phyloP scores from a whole-genome alignment of 768 basidiomycete genomes.

The Boletus sensibilis region DNA sequence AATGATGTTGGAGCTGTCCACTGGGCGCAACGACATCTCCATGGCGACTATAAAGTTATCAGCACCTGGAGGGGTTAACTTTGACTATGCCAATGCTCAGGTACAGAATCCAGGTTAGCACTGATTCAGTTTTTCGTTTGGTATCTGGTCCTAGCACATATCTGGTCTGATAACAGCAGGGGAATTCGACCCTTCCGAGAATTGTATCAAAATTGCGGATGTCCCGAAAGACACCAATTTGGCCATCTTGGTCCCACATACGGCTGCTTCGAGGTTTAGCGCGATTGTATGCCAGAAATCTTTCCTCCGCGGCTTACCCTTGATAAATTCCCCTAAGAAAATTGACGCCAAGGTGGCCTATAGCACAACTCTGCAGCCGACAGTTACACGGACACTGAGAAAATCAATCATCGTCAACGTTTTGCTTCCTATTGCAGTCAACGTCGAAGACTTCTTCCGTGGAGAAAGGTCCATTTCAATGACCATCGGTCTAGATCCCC shows the following conservation, averaged over 20 bases:
- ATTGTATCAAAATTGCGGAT: constrained; percentile 47
- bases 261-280: constrained; percentile 58
- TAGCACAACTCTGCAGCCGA: constrained; percentile 52
- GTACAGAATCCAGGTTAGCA: constrained; percentile 37
- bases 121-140: constrained; percentile 9
- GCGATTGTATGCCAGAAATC: constrained; percentile 50
- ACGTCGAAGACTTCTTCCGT: constrained; percentile 96
- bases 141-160: constrained; percentile 1
- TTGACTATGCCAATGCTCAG: constrained; percentile 41
- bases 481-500: constrained; percentile 1
- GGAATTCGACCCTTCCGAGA: constrained; percentile 39
- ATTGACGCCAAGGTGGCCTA: constrained; percentile 70
- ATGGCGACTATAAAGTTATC: constrained; percentile 53
- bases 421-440: constrained; percentile 82
- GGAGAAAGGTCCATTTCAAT: constrained; percentile 56
- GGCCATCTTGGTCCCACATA: constrained; percentile 61
- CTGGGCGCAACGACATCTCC: constrained; percentile 66
- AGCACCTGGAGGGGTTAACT: constrained; percentile 54
- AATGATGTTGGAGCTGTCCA: constrained; percentile 56
- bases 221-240: constrained; percentile 46
- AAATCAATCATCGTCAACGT: constrained; percentile 59
- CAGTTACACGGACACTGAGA: constrained; percentile 51
- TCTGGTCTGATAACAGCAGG: constrained; percentile 18
- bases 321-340: constrained; percentile 47
- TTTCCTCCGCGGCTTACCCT: background rate